These are phyloP conservation scores for Cyclotella baltica DNA, from an alignment of 108 stramenopile species.

Conservation along the genomic window DNA sequence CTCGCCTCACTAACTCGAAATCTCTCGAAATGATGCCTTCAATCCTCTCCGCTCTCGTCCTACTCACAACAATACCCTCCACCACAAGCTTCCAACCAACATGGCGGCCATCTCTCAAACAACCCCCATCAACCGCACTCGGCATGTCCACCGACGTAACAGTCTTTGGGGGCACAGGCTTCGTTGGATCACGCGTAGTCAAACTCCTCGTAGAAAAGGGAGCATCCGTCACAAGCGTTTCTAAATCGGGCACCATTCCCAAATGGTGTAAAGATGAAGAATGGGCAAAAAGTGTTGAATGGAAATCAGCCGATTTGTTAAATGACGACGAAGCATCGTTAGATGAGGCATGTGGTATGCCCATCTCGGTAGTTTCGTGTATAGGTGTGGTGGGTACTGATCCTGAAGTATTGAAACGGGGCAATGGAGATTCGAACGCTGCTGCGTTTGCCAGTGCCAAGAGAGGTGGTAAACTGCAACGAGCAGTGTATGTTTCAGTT, in stretches of 20 bases:
- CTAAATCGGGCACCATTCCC: constrained; percentile 45
- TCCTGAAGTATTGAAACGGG: constrained; percentile 33
- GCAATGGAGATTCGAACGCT: constrained; percentile 49
- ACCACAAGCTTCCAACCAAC: constrained; percentile 8
- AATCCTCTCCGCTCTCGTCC: neutral
- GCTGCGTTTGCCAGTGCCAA: constrained; percentile 60
- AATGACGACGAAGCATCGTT: constrained; percentile 28
- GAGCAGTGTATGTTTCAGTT: constrained; percentile 68
- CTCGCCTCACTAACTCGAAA: too few relatives aligned
- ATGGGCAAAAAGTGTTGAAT: constrained; percentile 51
- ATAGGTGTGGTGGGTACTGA: constrained; percentile 72
- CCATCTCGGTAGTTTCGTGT: constrained; percentile 63
- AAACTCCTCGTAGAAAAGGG: constrained; percentile 55
- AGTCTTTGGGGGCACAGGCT: constrained; percentile 78
- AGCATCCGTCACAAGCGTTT: constrained; percentile 48
- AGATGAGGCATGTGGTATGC: constrained; percentile 44
- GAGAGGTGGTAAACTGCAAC: constrained; percentile 61
- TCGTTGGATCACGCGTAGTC: constrained; percentile 69
- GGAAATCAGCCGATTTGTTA: constrained; percentile 49
- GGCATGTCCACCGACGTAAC: constrained; percentile 31
- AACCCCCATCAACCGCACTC: constrained; percentile 1
- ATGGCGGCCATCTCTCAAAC: neutral
- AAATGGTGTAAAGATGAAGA: constrained; percentile 54
- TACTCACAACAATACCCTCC: neutral
- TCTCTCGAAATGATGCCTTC: neutral